Evolutionary conservation across 495 filamentous ascomycete genomes (phyloP), one percentile per base, ranked within the genome.

Genomic region (Geoglossum glabrum): DNA sequence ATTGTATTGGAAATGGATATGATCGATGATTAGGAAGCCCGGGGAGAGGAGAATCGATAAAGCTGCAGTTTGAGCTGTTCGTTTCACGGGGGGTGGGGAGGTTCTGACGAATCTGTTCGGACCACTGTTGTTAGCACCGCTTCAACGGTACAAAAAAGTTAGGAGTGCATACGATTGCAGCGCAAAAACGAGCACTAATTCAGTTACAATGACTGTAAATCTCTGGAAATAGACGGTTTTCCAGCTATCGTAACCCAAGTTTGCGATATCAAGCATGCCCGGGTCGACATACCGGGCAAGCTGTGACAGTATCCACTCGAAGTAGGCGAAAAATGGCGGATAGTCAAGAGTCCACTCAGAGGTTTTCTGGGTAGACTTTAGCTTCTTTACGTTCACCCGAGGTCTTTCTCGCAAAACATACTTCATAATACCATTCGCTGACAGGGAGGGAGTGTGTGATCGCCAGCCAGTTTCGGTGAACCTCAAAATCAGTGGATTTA

Each of bases 341-440:
- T 98, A 98, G 70, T 98, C 92, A 61, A 98, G 84, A 0, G 92
- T 96, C 92, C 92, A 98, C 84, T 95, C 85, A 10, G 92, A 97
- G 1, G 89, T 93, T 74, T 87, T 85, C 79, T 84, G 49, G 1
- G 31, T 13, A 27, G 13, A 33, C 27, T 46, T 60, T 30, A 60
- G 59, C 43, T 54, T n/a, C 8, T 47, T 15, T 21, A 51, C 33
- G 4, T 56, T 34, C 33, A 26, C 15, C 30, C 13, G 15, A 23
- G 6, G 43, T 55, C n/a, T 11, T 19, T 21, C 0, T 50, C 19
- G 21, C 7, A 51, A 23, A n/a, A 49, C 65, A 58, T 72, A 84
- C 80, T 72, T 98, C 92, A 64, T 82, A 92, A 72, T 96, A 96
- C 90, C 90, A 98, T 65, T 92, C 76, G 72, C 85, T 78, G 36